These are phyloP conservation scores for Zymoseptoria crescenta DNA, from an alignment of 2,329 filamentous ascomycete genomes.

Conservation along the genomic window DNA sequence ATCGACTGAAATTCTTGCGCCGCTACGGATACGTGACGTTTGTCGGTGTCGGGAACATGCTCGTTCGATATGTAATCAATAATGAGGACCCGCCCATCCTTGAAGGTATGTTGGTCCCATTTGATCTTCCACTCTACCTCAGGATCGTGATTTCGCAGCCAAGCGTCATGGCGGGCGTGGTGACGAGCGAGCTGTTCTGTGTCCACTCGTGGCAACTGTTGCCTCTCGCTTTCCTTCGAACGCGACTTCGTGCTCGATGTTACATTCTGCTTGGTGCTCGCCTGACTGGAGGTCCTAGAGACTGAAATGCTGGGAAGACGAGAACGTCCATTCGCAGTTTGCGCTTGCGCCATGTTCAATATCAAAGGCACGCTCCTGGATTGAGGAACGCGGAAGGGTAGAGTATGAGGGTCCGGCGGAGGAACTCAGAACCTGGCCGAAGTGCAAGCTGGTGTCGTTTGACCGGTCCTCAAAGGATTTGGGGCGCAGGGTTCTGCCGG, in stretches of 20 bases:
- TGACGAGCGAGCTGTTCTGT: conserved; percentile 4
- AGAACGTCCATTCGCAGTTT: neutral
- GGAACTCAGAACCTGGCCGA: no score
- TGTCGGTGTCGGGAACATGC: conserved; percentile 16
- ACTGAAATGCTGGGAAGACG: conserved; percentile 3
- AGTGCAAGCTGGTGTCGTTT: neutral
- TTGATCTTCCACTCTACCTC: conserved; percentile 15
- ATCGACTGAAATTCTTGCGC: conserved; percentile 44
- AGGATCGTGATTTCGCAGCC: conserved; percentile 5
- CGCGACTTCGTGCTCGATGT: neutral
- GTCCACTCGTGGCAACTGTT: conserved; percentile 5
- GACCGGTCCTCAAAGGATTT: neutral
- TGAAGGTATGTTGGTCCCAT: conserved; percentile 16
- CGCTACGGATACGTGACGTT: conserved; percentile 35
- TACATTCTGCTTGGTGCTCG: conserved; percentile 6
- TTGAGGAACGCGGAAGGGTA: no score
- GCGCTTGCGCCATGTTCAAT: neutral
- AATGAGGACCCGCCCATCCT: conserved; percentile 41
- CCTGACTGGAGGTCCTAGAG: conserved; percentile 7
- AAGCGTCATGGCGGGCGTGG: conserved; percentile 5
- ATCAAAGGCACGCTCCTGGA: neutral
- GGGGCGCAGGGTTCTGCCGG: neutral
- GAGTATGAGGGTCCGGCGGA: no score
- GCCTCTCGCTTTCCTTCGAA: neutral
- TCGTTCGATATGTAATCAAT: conserved; percentile 41